These are phyloP conservation scores for Gymnopus androsaceus DNA, from an alignment of 1,284 basidiomycete species.

Conservation along the genomic window DNA sequence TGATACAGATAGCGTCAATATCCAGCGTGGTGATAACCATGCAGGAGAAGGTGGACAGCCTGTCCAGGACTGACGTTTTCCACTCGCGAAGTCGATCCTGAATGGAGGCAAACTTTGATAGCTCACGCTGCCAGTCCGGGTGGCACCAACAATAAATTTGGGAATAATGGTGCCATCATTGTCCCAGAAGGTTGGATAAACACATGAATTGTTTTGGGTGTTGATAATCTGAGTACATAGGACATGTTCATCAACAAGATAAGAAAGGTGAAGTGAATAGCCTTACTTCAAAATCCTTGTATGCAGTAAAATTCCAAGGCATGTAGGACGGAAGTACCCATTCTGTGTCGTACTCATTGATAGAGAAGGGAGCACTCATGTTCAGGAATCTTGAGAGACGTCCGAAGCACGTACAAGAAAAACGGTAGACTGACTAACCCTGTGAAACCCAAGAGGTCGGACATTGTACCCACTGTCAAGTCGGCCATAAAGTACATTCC, in stretches of 20 bases:
- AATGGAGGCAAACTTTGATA: conserved; percentile 91
- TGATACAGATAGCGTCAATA: conserved; percentile 90
- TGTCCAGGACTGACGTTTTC: conserved; percentile 50
- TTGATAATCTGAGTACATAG: conserved; percentile 53
- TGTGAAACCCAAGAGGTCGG: conserved; percentile 81
- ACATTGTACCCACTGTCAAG: conserved; percentile 91
- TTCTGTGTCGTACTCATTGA: conserved; percentile 71
- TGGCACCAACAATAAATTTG: conserved; percentile 57
- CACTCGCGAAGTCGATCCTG: conserved; percentile 90
- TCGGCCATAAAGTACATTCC: conserved; percentile 92
- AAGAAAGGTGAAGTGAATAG: conserved; percentile 1
- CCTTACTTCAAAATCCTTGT: conserved; percentile 76
- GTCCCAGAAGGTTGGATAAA: conserved; percentile 76
- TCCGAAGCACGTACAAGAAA: background rate
- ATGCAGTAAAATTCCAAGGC: conserved; percentile 84
- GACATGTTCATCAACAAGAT: background rate
- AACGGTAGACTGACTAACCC: conserved; percentile 50
- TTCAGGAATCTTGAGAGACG: conserved; percentile 65
- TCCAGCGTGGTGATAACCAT: conserved; percentile 85
- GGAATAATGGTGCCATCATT: conserved; percentile 57
- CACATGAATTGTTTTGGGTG: conserved; percentile 70
- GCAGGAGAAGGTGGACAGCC: conserved; percentile 78
- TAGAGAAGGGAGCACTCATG: conserved; percentile 73
- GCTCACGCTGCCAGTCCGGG: conserved; percentile 90
- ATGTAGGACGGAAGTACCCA: conserved; percentile 79